Evolutionary conservation across 129 eudicot species (phyloP), one percentile per base, ranked within the genome.

Genomic region (Flaveria brownii): DNA sequence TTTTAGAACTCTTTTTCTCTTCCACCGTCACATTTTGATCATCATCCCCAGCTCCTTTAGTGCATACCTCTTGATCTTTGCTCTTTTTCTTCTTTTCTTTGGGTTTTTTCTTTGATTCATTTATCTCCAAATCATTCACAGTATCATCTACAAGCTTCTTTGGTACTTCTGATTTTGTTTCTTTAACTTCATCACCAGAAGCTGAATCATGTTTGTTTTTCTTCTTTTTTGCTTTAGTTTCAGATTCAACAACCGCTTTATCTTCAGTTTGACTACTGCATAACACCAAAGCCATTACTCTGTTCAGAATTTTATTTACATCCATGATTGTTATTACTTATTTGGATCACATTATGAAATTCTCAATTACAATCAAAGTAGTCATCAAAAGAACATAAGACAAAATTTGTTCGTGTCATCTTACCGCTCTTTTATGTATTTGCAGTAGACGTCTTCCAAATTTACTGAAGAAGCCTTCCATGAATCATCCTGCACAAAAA

Each of bases 371-470:
- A 26, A 65, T 46, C 70, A 28, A 65, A 33, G 30, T 20, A 52
- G n/a, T 7, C 72, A 49, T 61, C 14, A 23, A 14, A 71, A 69
- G 57, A 15, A 30, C 33, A 33, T 2, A 39, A 17, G 2, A 36
- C 10, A 47, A 78, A 1, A 25, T 46, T 1, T 17, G 0, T 36
- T 18, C 41, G 20, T 54, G 25, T 33, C 11, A 52, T 80, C 84
- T 4, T 86, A 92, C 97, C 90, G 0, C 22, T 41, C 82, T 45
- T 85, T 83, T 76, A 82, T 54, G 79, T 81, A 79, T 51, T 81
- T 86, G 78, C 72, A 73, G 78, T 82, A 92, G 77, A 90, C 43
- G 28, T 83, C 94, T 67, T 88, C 91, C 81, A 92, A 79, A 75
- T 88, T 82, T 43, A 84, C 72, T 10, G 91, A 80, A 77, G 63